Evolutionary conservation across 768 basidiomycete species (phyloP).

Genomic region (Termitomyces titanicus): DNA sequence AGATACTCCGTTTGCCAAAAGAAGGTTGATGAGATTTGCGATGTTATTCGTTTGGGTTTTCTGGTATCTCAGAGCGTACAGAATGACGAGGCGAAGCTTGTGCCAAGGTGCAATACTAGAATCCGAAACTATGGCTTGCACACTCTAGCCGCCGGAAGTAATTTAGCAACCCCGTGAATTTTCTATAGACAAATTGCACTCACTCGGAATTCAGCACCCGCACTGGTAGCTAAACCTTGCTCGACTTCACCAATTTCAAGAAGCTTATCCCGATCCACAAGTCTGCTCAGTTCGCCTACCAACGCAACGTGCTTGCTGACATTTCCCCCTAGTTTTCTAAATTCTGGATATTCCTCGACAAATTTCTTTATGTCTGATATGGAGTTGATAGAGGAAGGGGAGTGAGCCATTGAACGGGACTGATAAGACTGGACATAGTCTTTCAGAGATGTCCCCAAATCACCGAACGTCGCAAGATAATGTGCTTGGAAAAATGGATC

Average conservation of each 20-base stretch:
- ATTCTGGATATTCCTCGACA: slow-evolving; percentile 98
- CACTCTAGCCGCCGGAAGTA: slow-evolving; percentile 45
- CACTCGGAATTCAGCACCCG: slow-evolving; percentile 87
- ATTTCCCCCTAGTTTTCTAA: slow-evolving; percentile 93
- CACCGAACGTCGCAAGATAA: slow-evolving; percentile 92
- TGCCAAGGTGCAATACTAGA: slow-evolving; percentile 66
- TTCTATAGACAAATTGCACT: slow-evolving; percentile 10
- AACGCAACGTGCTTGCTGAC: slow-evolving; percentile 98
- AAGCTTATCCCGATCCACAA: slow-evolving; percentile 83
- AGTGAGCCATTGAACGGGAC: slow-evolving; percentile 71
- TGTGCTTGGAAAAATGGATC: slow-evolving; percentile 94
- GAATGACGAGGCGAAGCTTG: slow-evolving; percentile 86
- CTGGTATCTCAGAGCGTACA: slow-evolving; percentile 94
- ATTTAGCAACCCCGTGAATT: neutral
- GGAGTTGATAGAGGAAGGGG: slow-evolving; percentile 83
- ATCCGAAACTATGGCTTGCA: slow-evolving; percentile 75
- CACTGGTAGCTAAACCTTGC: slow-evolving; percentile 90
- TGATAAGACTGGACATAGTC: slow-evolving; percentile 94
- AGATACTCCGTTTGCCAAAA: slow-evolving; percentile 72
- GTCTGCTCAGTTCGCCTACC: slow-evolving; percentile 90
- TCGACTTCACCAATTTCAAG: slow-evolving; percentile 93
- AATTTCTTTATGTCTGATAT: slow-evolving; percentile 96
- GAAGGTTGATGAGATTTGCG: slow-evolving; percentile 67
- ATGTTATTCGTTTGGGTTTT: slow-evolving; percentile 84
- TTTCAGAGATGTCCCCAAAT: slow-evolving; percentile 88